Evolutionary conservation across 169 alveolate genomes (phyloP), one percentile per base, ranked within the genome.

Genomic region (Prorocentrum cordatum): DNA sequence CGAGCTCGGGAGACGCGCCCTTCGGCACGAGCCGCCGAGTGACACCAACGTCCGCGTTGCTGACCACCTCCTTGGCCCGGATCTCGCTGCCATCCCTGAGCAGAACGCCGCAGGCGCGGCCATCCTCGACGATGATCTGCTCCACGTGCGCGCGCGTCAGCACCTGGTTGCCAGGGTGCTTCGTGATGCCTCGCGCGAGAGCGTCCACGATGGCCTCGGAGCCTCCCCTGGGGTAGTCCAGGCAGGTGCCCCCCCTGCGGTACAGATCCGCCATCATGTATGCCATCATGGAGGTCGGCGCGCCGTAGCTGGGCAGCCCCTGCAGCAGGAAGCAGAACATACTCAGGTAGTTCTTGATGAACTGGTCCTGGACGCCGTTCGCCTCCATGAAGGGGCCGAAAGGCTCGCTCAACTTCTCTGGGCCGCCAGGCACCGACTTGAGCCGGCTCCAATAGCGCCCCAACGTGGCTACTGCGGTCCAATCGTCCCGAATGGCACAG

Each of bases 161-260:
- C 72, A 84, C 92, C 1, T 68, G 39, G 35, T 26, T 26, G 31
- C n/a, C 64, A 22, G 3, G 27, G 29, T 22, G 6, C 64, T 50
- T n/a, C n/a, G n/a, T n/a, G n/a, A n/a, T n/a, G 54, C 54, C 54
- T 42, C 66, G 66, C 16, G 24, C 71, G 20, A 33, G 58, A 18
- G 80, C 91, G 72, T 84, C 70, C 27, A 84, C 84, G 5, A 84
- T 68, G 22, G 92, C 83, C 54, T 68, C 92, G 10, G 83, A 67
- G 67, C 92, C 92, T 0, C 92, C 92, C 39, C 50, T 84, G 29
- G 92, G 92, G 50, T 84, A 84, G 36, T 84, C 92, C 47, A 84
- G 61, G 45, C 90, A 80, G 1, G 90, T 80, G 27, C 90, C 90
- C 16, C 90, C 90, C 31, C 62, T 80, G 35, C 90, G 64, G 38